phyloP scores from a whole-genome alignment of 805 yeast species.

The Hermanozyma aechmeae region DNA sequence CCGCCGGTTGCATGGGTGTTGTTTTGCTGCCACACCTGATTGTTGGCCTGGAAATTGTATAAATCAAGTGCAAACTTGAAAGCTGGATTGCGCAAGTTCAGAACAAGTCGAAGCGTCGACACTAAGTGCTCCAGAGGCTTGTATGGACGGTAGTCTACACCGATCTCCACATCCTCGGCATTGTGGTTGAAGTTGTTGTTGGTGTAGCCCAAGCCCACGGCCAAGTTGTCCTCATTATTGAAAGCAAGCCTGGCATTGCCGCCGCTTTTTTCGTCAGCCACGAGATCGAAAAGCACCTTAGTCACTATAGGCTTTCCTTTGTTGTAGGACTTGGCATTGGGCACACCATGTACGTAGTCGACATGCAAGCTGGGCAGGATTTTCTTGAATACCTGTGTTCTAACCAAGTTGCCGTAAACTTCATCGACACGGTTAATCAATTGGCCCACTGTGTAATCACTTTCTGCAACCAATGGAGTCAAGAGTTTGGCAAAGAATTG shows the following conservation, averaged over 20 bases:
- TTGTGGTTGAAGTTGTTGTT: conserved; percentile 39
- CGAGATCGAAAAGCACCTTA: conserved; percentile 32
- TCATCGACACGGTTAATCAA: conserved; percentile 23
- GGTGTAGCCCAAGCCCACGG: conserved; percentile 28
- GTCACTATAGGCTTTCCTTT: conserved; percentile 35
- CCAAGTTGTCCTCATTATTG: conserved; percentile 29
- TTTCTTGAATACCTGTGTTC: conserved; percentile 37
- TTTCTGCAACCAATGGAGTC: conserved; percentile 29
- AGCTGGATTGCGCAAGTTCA: conserved; percentile 36
- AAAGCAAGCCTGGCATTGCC: conserved; percentile 26
- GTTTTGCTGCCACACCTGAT: conserved; percentile 42
- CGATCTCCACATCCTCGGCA: conserved; percentile 42
- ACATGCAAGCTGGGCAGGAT: conserved; percentile 32
- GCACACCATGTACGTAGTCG: conserved; percentile 22
- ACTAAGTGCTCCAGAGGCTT: conserved; percentile 38
- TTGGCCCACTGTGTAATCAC: conserved; percentile 35
- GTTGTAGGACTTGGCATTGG: conserved; percentile 19
- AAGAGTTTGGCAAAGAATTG: conserved; percentile 39
- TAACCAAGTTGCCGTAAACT: conserved; percentile 24
- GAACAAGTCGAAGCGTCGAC: conserved; percentile 36
- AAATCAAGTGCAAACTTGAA: conserved; percentile 31
- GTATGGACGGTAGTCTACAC: conserved; percentile 41
- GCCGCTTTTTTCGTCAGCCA: conserved; percentile 25
- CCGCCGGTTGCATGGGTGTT: conserved; percentile 48
- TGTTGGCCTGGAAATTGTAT: conserved; percentile 29